Evolutionary conservation across 2,329 filamentous ascomycete species (phyloP).

Genomic region (Pezicula carpinea): DNA sequence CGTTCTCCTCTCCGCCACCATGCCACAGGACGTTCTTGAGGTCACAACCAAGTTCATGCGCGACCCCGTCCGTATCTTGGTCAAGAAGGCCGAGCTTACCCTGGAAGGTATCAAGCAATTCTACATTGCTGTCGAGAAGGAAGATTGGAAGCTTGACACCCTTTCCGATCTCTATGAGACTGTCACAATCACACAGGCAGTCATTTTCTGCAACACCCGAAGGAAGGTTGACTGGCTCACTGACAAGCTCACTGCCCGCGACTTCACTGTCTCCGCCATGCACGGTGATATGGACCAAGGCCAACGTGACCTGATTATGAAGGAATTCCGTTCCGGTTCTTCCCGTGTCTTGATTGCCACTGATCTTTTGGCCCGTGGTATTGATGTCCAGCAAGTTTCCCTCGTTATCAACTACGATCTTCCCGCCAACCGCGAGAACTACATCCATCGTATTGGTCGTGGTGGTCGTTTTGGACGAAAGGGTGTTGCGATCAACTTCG

Average conservation of each 20-base stretch:
- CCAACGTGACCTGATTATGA: conserved; percentile 99
- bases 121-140: conserved; percentile 99
- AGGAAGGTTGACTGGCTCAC: conserved; percentile 99
- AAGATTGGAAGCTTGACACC: conserved; percentile 99
- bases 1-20: conserved; percentile 94
- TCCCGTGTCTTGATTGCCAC: conserved; percentile 98
- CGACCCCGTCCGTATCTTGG: conserved; percentile 95
- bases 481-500: conserved; percentile 99
- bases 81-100: conserved; percentile 99
- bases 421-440: conserved; percentile 98
- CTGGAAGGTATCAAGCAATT: conserved; percentile 99
- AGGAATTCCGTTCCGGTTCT: conserved; percentile 99
- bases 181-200: conserved; percentile 97
- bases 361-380: conserved; percentile 96
- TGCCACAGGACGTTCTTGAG: conserved; percentile 98
- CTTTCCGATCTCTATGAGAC: conserved; percentile 99
- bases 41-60: conserved; percentile 99
- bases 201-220: conserved; percentile 99
- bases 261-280: conserved; percentile 99
- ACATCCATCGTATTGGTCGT: conserved; percentile 99
- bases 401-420: conserved; percentile 99
- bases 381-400: conserved; percentile 99
- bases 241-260: conserved; percentile 95
- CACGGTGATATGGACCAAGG: conserved; percentile 99
- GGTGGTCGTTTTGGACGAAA: conserved; percentile 99